Conservation (phyloP, 805 yeast genomes). For the Cyberlindnera galapagoensis region DNA sequence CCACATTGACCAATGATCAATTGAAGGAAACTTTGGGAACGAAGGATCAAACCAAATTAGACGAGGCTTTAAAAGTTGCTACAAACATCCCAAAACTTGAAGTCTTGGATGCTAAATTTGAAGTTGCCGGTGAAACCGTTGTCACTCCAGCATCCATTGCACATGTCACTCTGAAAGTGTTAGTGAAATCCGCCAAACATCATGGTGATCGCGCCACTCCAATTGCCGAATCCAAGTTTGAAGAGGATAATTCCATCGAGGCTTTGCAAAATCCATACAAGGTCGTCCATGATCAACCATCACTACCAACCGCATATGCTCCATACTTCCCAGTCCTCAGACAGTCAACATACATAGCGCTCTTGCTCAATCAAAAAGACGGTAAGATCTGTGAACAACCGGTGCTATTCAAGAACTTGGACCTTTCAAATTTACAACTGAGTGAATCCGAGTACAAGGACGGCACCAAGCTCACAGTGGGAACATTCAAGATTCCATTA, state of each 20-base stretch:
- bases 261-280: slow-evolving; percentile 65
- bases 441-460: slow-evolving; percentile 41
- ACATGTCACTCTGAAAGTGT: slow-evolving; percentile 68
- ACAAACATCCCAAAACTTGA: slow-evolving; percentile 61
- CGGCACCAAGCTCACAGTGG: slow-evolving; percentile 36
- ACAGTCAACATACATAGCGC: slow-evolving; percentile 55
- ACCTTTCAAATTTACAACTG: slow-evolving; percentile 48
- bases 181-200: slow-evolving; percentile 67
- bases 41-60: slow-evolving; percentile 33
- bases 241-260: slow-evolving; percentile 60
- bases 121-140: slow-evolving; percentile 78
- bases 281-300: slow-evolving; percentile 62
- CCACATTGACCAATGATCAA: slow-evolving; percentile 51
- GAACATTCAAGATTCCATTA: slow-evolving; percentile 72
- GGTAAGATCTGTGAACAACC: slow-evolving; percentile 72
- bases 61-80: slow-evolving; percentile 50
- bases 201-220: slow-evolving; percentile 34
- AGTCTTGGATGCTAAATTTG: slow-evolving; percentile 62
- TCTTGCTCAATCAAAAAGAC: slow-evolving; percentile 69
- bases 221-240: slow-evolving; percentile 28
- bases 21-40: slow-evolving; percentile 53
- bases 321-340: slow-evolving; percentile 68
- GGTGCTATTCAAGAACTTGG: slow-evolving; percentile 41
- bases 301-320: slow-evolving; percentile 55
- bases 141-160: slow-evolving; percentile 70